Evolutionary conservation across 2,329 filamentous ascomycete genomes (phyloP).

Genomic region (Stagonosporopsis vannaccii): DNA sequence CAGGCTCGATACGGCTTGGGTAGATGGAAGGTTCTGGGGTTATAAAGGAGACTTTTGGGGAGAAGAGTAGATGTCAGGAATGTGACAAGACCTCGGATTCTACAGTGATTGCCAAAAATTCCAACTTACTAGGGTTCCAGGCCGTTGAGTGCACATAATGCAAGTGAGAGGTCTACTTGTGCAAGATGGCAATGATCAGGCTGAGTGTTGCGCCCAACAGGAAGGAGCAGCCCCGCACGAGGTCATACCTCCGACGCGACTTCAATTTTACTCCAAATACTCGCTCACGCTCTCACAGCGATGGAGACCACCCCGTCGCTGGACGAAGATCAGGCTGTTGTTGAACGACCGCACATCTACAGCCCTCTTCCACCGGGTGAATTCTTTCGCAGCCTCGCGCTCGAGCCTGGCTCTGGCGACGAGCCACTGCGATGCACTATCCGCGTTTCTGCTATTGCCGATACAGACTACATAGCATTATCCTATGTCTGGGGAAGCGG

Average conservation of each 20-base stretch:
- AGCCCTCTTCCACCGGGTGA: background rate
- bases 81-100: too few species aligned
- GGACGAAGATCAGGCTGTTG: background rate
- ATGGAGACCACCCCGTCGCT: background rate
- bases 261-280: background rate
- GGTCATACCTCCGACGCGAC: background rate
- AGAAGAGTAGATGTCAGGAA: too few species aligned
- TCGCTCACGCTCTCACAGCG: background rate
- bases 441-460: background rate
- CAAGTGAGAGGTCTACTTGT: too few species aligned
- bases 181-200: too few species aligned
- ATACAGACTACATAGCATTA: background rate
- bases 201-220: background rate
- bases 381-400: background rate
- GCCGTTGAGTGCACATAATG: too few species aligned
- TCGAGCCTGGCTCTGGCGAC: background rate
- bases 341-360: background rate
- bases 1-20: too few species aligned
- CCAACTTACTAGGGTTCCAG: too few species aligned
- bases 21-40: too few species aligned
- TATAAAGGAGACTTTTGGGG: too few species aligned
- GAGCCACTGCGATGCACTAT: background rate
- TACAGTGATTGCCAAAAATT: too few species aligned
- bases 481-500: background rate
- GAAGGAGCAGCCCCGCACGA: background rate